Base-by-base conservation (phyloP, 495 filamentous ascomycete species). In the Trichoderma reesei region DNA sequence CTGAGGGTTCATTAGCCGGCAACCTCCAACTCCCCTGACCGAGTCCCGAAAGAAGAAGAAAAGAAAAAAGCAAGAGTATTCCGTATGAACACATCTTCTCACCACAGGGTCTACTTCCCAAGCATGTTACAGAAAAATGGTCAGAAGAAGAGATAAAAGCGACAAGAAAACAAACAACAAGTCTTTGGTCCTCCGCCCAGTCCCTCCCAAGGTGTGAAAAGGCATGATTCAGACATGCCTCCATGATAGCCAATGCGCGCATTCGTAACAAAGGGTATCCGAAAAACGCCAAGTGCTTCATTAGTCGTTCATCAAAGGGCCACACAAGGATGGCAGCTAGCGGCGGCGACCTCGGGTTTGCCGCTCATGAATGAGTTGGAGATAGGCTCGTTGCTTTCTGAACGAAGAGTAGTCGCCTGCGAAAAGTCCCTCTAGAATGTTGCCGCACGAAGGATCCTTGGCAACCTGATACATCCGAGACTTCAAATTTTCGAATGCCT, bases 401-500 rank as follows among this genome's bases (percentile, higher is more conserved):
- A 92, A 91, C 37, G 80, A 81, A 1, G 81, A 79, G 69, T 92
- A 96, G 68, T 91, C 84, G 7, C 88, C 91, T 0, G 77, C 87
- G 62, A 93, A 75, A 42, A 92, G 78, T 16, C 81, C 76, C 3
- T 77, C 80, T 18, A 96, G 77, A 37, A 96, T 79, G 67, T 87
- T 88, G 46, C 74, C 70, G 5, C 73, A 66, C n/a, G 72, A 66
- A 20, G 68, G 56, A 9, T 67, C 64, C 41, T 68, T 62, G 0
- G 70, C 66, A 1, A 75, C 62, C 7, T 78, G 67, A 1, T 67
- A 69, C 85, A 96, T 87, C 3, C 83, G 83, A 3, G 74, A 62
- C 38, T 80, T 73, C 14, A 96, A 78, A 2, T 66, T 70, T 2
- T 74, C 61, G 66, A 86, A 83, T 0, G 92, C 90, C 1, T 85